phyloP scores from a whole-genome alignment of 495 filamentous ascomycete genomes.

The Daldinia childiae region DNA sequence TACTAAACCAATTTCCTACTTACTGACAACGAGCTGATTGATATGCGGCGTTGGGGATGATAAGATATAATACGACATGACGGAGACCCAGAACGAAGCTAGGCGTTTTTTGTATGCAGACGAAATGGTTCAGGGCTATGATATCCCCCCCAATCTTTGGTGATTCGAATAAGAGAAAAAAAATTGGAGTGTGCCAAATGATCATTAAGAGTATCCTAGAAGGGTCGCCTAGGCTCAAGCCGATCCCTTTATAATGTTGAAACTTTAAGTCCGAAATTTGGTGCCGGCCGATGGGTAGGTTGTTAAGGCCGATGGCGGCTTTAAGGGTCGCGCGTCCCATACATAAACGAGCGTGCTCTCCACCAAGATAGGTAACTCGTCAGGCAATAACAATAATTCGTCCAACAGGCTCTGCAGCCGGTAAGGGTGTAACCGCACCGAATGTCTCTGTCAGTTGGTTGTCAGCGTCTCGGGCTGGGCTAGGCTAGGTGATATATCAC shows the following conservation, averaged over 20 bases:
- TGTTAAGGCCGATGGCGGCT: slow-evolving; percentile 8
- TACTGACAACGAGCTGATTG: slow-evolving; percentile 21
- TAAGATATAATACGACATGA: slow-evolving; percentile 1
- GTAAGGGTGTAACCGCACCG: not conserved
- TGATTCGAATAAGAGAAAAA: slow-evolving; percentile 8
- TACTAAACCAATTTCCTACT: slow-evolving; percentile 59
- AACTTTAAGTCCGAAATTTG: slow-evolving; percentile 9
- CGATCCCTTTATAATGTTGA: slow-evolving; percentile 2
- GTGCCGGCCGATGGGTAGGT: slow-evolving; percentile 1
- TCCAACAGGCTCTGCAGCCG: not conserved
- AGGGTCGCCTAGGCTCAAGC: not conserved
- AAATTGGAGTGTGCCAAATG: slow-evolving; percentile 1
- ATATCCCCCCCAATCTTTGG: slow-evolving; percentile 13
- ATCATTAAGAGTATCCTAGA: not conserved
- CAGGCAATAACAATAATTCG: not conserved
- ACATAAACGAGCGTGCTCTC: slow-evolving; percentile 1
- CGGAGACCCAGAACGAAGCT: slow-evolving; percentile 9
- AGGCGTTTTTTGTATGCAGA: slow-evolving; percentile 13
- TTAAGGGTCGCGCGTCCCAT: not conserved
- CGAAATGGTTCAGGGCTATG: slow-evolving; percentile 12
- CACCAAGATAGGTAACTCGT: not conserved
- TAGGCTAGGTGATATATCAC: not conserved
- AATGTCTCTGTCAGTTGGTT: not conserved
- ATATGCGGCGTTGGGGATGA: slow-evolving; percentile 9
- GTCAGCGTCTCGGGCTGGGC: not conserved